Percentiles rank a stretch among this genome's conserved stretches.
Evolutionary conservation across 2,329 filamentous ascomycete species (phyloP).

Genomic region (Pseudocercospora crystallina): DNA sequence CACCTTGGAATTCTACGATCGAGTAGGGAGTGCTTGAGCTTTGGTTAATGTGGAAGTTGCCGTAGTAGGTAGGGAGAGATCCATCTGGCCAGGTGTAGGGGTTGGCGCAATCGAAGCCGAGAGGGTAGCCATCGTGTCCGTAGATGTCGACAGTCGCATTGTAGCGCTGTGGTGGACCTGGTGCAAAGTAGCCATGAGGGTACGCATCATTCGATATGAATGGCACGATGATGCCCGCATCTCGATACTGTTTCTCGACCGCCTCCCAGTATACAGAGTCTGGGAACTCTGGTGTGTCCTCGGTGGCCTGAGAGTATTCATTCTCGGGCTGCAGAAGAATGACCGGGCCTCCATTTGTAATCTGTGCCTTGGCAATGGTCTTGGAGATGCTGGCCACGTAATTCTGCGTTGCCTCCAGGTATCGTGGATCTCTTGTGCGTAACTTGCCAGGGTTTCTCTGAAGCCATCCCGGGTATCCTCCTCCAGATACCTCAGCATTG

Average conservation of each 20-base stretch:
- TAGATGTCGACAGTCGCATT: conserved; percentile 54
- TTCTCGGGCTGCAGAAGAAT: conserved; percentile 81
- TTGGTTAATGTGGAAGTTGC: conserved; percentile 55
- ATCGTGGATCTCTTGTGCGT: conserved; percentile 63
- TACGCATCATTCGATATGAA: conserved; percentile 72
- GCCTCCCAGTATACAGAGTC: conserved; percentile 65
- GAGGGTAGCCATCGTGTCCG: conserved; percentile 66
- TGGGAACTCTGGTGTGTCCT: conserved; percentile 56
- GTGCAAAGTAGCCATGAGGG: conserved; percentile 61
- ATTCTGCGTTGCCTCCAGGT: conserved; percentile 65
- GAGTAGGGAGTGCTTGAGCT: conserved; percentile 67
- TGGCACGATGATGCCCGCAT: conserved; percentile 71
- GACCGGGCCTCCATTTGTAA: conserved; percentile 78
- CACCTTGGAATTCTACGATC: conserved; percentile 55
- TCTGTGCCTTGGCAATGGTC: conserved; percentile 72
- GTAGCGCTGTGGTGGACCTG: conserved; percentile 50
- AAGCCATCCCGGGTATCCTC: conserved; percentile 79
- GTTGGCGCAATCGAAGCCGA: conserved; percentile 61
- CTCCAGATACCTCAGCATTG: conserved; percentile 74
- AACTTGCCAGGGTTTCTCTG: conserved; percentile 65
- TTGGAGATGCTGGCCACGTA: conserved; percentile 63
- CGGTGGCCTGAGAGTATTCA: conserved; percentile 63
- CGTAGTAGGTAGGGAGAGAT: conserved; percentile 58
- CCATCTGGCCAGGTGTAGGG: conserved; percentile 61
- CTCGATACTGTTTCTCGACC: conserved; percentile 65